Evolutionary conservation across 2,329 filamentous ascomycete species (phyloP).

Genomic region (Endoconidiophora laricicola): DNA sequence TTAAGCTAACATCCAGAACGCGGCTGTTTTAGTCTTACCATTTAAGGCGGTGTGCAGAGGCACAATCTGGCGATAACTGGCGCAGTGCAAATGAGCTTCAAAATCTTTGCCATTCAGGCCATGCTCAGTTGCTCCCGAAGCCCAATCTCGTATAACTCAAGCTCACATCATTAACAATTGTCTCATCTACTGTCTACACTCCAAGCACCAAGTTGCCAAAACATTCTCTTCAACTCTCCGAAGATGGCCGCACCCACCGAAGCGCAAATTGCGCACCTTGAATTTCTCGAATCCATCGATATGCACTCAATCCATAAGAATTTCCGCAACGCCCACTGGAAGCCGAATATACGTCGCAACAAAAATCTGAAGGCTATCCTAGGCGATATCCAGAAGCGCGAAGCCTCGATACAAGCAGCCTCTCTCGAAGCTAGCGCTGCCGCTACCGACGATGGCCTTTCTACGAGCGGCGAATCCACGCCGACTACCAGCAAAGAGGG

Average conservation of each 20-base stretch:
- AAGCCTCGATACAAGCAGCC: constrained; percentile 73
- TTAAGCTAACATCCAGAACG: background rate
- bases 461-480: constrained; percentile 41
- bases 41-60: constrained; percentile 12
- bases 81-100: background rate
- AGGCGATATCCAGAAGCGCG: constrained; percentile 70
- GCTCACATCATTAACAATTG: background rate
- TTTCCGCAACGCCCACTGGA: constrained; percentile 84
- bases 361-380: constrained; percentile 98
- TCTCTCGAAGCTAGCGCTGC: constrained; percentile 60
- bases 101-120: too few species aligned
- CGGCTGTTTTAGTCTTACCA: background rate
- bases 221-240: constrained; percentile 27
- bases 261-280: constrained; percentile 63
- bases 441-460: constrained; percentile 44
- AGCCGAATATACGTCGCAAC: constrained; percentile 85
- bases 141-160: background rate
- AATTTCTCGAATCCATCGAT: constrained; percentile 80
- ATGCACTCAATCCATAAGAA: constrained; percentile 72
- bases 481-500: constrained; percentile 32
- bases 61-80: constrained; percentile 6
- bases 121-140: too few species aligned
- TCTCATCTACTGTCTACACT: background rate
- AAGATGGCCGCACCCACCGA: constrained; percentile 46
- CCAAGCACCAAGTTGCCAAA: background rate